phyloP scores from a whole-genome alignment of 164 flowering plant genomes.

The Malania oleifera region DNA sequence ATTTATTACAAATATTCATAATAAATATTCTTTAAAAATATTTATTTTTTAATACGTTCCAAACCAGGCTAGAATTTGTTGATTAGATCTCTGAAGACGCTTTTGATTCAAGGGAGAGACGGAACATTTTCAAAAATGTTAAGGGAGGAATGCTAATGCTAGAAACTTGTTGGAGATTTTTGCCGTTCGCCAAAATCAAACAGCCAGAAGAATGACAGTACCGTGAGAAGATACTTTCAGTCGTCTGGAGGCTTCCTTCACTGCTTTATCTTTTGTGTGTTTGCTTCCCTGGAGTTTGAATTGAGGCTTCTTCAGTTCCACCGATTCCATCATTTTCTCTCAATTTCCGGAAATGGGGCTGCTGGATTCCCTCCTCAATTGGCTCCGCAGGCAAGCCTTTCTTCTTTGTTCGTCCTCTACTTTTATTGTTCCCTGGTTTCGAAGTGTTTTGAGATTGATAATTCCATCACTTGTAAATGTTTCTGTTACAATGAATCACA shows the following conservation, averaged over 20 bases:
- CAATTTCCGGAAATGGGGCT: background rate
- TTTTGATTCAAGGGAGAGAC: too few species aligned
- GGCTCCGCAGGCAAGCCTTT: slow-evolving; percentile 4
- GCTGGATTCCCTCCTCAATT: slow-evolving; percentile 1
- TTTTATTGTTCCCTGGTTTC: background rate
- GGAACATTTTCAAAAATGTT: too few species aligned
- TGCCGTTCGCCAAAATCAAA: too few species aligned
- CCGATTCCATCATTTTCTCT: background rate
- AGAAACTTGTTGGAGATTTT: too few species aligned
- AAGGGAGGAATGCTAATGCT: too few species aligned
- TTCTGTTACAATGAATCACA: too few species aligned
- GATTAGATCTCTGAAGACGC: too few species aligned
- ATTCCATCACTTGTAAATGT: too few species aligned
- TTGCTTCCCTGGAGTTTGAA: background rate
- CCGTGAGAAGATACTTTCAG: background rate
- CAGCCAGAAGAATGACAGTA: background rate
- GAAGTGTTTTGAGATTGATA: background rate
- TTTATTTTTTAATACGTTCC: too few species aligned
- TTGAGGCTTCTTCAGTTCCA: background rate
- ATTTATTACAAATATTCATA: too few species aligned
- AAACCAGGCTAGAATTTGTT: too few species aligned
- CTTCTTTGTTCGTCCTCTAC: background rate
- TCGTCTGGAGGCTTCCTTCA: background rate
- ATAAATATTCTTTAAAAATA: too few species aligned
- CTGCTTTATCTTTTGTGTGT: background rate